Evolutionary conservation across 2,329 filamentous ascomycete species (phyloP).

Genomic region (Tolypocladium inflatum): DNA sequence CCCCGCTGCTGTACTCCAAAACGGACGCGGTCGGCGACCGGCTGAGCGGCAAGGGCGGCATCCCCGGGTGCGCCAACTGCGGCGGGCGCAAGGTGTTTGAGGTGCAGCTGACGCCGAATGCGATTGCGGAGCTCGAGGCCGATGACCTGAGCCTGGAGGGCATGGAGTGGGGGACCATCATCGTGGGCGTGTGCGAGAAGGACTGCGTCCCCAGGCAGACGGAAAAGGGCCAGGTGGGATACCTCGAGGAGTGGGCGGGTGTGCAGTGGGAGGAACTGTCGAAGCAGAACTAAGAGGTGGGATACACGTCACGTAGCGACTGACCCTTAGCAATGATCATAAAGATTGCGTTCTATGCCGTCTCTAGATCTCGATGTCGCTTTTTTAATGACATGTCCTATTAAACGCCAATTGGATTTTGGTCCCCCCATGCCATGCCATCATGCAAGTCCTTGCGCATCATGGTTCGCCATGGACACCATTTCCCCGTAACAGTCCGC

Average conservation of each 20-base stretch:
- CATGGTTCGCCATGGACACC: constrained; percentile 14
- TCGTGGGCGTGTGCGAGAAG: constrained; percentile 72
- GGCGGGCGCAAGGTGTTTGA: constrained; percentile 73
- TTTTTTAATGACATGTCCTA: constrained; percentile 25
- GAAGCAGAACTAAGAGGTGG: constrained; percentile 20
- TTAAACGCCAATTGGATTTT: constrained; percentile 24
- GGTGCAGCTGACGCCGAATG: constrained; percentile 82
- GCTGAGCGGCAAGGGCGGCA: constrained; percentile 37
- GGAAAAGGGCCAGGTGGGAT: constrained; percentile 56
- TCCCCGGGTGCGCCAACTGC: constrained; percentile 73
- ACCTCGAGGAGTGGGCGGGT: constrained; percentile 92
- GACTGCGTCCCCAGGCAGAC: constrained; percentile 62
- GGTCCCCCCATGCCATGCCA: constrained; percentile 15
- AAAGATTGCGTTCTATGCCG: constrained; percentile 18
- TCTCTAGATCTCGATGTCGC: constrained; percentile 21
- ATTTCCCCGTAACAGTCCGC: background rate
- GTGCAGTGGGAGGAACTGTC: constrained; percentile 90
- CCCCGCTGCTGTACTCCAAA: constrained; percentile 72
- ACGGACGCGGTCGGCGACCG: constrained; percentile 63
- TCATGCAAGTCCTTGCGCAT: constrained; percentile 17
- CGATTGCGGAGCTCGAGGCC: constrained; percentile 79
- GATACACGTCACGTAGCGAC: constrained; percentile 7
- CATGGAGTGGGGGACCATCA: constrained; percentile 97
- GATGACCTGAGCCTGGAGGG: constrained; percentile 66
- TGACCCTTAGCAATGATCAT: constrained; percentile 1